Evolutionary conservation across 2,329 filamentous ascomycete species (phyloP).

Genomic region (Penicillium sp.): DNA sequence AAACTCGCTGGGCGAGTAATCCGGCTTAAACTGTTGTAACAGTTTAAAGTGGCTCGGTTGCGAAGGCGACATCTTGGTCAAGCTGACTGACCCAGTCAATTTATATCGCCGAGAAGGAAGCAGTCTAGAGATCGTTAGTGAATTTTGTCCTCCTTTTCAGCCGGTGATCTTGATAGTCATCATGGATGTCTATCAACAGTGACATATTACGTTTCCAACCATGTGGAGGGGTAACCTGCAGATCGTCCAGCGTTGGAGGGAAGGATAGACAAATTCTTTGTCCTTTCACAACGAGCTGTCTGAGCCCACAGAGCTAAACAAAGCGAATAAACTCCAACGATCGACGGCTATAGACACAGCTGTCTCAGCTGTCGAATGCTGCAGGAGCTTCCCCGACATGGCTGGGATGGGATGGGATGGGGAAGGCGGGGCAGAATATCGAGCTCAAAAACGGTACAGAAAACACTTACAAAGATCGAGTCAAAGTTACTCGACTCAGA

Average conservation of each 20-base stretch:
- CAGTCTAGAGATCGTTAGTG: slow-evolving; percentile 13
- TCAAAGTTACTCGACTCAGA: slow-evolving; percentile 25
- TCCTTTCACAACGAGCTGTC: too few relatives aligned
- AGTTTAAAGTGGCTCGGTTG: slow-evolving; percentile 64
- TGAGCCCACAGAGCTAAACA: too few relatives aligned
- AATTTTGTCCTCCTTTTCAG: too few relatives aligned
- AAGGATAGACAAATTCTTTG: too few relatives aligned
- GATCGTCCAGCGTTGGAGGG: slow-evolving; percentile 1
- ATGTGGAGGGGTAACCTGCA: too few relatives aligned
- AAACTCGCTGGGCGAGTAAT: slow-evolving; percentile 82
- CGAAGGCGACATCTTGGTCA: slow-evolving; percentile 51
- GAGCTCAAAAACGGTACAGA: slow-evolving; percentile 2
- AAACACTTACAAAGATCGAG: slow-evolving; percentile 29
- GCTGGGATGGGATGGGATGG: slow-evolving; percentile 11
- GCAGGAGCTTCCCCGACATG: background rate
- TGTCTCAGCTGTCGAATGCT: too few relatives aligned
- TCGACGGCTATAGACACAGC: too few relatives aligned
- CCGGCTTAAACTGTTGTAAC: slow-evolving; percentile 76
- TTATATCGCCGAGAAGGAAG: slow-evolving; percentile 17
- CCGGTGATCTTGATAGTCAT: too few relatives aligned
- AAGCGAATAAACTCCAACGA: too few relatives aligned
- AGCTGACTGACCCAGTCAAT: slow-evolving; percentile 18
- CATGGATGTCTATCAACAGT: slow-evolving; percentile 17
- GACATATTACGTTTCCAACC: too few relatives aligned
- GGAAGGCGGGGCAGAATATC: slow-evolving; percentile 19